A percentile compares a stretch with the other conserved stretches of the same genome.
Evolutionary conservation across 1,284 basidiomycete species (phyloP).

Genomic region (Retiboletus fuscus): DNA sequence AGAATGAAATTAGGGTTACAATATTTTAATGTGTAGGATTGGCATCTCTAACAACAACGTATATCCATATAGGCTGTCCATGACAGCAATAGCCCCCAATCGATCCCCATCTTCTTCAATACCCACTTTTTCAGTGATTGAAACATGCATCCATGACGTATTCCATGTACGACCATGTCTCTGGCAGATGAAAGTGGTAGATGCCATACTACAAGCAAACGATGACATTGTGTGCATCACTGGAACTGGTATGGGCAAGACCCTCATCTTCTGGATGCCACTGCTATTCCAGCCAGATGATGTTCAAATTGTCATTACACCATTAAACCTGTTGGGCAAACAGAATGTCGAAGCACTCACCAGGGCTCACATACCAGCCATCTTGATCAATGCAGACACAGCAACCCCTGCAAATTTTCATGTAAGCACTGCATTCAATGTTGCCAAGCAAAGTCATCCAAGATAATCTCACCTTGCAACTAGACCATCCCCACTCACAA

Average conservation of each 20-base stretch:
- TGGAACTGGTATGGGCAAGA: background rate
- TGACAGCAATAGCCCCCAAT: too few species aligned
- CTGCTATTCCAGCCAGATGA: background rate
- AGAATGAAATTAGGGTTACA: constrained; percentile 2
- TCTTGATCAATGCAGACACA: background rate
- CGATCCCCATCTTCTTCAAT: background rate
- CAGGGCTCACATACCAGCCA: background rate
- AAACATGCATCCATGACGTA: background rate
- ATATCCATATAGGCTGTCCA: too few species aligned
- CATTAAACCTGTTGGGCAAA: background rate
- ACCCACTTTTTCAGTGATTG: background rate
- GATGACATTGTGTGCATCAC: background rate
- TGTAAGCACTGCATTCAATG: too few species aligned
- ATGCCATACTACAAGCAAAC: background rate
- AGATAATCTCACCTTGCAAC: too few species aligned
- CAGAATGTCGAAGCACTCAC: background rate
- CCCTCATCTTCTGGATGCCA: background rate
- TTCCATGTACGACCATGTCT: background rate
- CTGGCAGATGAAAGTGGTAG: background rate
- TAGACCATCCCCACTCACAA: too few species aligned
- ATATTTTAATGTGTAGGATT: background rate
- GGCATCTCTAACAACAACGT: too few species aligned
- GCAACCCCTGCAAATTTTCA: background rate
- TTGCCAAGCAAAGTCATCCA: too few species aligned
- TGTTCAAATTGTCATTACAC: background rate